Conservation (phyloP, 345 rosid genomes). For the Rubroshorea leprosula region DNA sequence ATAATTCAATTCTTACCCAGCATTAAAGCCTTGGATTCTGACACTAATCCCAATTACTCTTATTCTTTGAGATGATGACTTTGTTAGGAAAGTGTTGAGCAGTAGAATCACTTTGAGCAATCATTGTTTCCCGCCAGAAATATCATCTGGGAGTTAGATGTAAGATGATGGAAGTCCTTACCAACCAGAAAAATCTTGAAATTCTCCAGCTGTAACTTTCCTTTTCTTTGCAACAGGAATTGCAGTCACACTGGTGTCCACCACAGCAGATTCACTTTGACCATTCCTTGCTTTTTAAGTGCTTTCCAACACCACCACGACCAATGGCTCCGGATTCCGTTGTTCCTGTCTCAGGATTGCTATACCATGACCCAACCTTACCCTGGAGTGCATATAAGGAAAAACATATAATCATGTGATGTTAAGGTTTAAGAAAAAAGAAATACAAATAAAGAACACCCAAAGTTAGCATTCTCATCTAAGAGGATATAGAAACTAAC, state of each 20-base stretch:
- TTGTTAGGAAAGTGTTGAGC: neutral
- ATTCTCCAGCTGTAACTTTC: constrained; percentile 50
- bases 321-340: constrained; percentile 36
- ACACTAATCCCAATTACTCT: too few relatives aligned
- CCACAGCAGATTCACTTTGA: constrained; percentile 29
- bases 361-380: constrained; percentile 85
- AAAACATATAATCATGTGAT: neutral
- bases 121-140: neutral
- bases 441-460: too few relatives aligned
- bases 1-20: too few relatives aligned
- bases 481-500: constrained; percentile 21
- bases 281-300: constrained; percentile 58
- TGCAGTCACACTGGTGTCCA: constrained; percentile 28
- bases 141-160: neutral
- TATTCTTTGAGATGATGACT: neutral
- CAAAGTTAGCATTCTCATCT: neutral
- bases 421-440: too few relatives aligned
- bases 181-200: constrained; percentile 79
- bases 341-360: constrained; percentile 75
- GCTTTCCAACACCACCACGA: constrained; percentile 75
- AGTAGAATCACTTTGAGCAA: neutral
- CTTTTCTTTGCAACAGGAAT: constrained; percentile 52
- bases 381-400: constrained; percentile 43
- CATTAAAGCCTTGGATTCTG: neutral
- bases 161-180: constrained; percentile 32